Evolutionary conservation across 805 yeast genomes (phyloP).

Genomic region (Candida adriatica): DNA sequence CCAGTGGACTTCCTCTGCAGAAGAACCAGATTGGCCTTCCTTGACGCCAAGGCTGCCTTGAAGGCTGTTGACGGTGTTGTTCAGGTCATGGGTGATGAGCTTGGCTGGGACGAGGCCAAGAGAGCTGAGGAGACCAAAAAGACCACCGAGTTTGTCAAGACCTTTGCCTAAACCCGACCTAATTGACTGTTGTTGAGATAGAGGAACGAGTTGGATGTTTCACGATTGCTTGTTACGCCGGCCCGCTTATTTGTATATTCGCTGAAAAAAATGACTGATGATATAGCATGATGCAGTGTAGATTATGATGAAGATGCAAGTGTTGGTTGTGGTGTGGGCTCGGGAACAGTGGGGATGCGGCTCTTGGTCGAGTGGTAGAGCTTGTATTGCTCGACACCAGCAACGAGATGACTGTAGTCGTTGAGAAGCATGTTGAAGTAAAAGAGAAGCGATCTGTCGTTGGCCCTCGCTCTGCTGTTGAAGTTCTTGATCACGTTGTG

Average conservation of each 20-base stretch:
- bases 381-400: slow-evolving; percentile 12
- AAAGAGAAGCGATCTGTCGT: slow-evolving; percentile 13
- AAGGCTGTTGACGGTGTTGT: slow-evolving; percentile 79
- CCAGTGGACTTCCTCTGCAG: slow-evolving; percentile 89
- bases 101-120: slow-evolving; percentile 61
- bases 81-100: slow-evolving; percentile 74
- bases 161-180: slow-evolving; percentile 23
- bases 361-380: slow-evolving; percentile 15
- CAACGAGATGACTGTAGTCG: slow-evolving; percentile 13
- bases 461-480: slow-evolving; percentile 13
- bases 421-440: slow-evolving; percentile 18
- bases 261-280: too few species aligned
- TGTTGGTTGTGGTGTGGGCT: too few species aligned
- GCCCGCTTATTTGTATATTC: too few species aligned
- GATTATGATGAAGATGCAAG: too few species aligned
- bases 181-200: too few species aligned
- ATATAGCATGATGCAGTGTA: too few species aligned
- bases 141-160: slow-evolving; percentile 52
- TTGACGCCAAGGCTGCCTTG: slow-evolving; percentile 80
- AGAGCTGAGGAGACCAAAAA: slow-evolving; percentile 46
- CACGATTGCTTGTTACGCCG: too few species aligned
- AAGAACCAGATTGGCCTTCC: slow-evolving; percentile 88
- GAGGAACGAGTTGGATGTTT: too few species aligned
- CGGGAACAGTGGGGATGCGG: too few species aligned
- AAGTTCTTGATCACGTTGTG: slow-evolving; percentile 19